These are phyloP conservation scores for Endoconidiophora laricicola DNA, from an alignment of 2,329 filamentous ascomycete genomes.

Conservation along the genomic window DNA sequence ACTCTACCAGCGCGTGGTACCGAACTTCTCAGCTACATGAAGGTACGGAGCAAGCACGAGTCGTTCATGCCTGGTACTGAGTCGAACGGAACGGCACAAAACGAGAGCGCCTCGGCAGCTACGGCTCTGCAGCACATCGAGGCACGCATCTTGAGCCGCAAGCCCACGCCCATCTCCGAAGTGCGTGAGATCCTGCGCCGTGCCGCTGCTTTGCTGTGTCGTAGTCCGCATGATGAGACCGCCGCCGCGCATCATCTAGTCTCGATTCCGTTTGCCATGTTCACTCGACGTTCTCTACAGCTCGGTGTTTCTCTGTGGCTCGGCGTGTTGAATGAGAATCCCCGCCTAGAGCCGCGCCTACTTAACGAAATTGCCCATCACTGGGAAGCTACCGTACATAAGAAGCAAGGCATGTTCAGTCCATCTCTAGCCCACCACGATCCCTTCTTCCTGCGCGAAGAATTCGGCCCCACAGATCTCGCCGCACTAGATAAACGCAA, in stretches of 20 bases:
- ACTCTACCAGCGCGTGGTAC: constrained; percentile 50
- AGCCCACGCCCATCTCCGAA: constrained; percentile 54
- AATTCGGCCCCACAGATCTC: constrained; percentile 84
- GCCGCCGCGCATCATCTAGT: constrained; percentile 77
- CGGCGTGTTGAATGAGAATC: constrained; percentile 92
- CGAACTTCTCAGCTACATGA: constrained; percentile 37
- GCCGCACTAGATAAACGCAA: constrained; percentile 57
- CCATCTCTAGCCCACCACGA: constrained; percentile 55
- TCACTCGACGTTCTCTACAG: constrained; percentile 90
- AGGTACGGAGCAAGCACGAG: constrained; percentile 37
- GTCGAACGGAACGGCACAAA: constrained; percentile 2
- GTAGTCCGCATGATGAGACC: constrained; percentile 56
- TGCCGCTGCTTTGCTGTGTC: constrained; percentile 74
- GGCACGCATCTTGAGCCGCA: constrained; percentile 49
- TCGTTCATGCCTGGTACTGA: constrained; percentile 31
- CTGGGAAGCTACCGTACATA: constrained; percentile 73
- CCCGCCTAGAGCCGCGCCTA: constrained; percentile 69
- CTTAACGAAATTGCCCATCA: constrained; percentile 75
- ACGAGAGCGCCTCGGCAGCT: constrained; percentile 40
- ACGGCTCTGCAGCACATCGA: constrained; percentile 59
- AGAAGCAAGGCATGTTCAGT: constrained; percentile 67
- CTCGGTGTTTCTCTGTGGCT: constrained; percentile 92
- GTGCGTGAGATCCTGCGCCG: constrained; percentile 67
- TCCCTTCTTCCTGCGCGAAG: constrained; percentile 78
- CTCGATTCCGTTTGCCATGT: constrained; percentile 78